phyloP scores from a whole-genome alignment of 129 eudicot genomes.

The Arctium lappa region DNA sequence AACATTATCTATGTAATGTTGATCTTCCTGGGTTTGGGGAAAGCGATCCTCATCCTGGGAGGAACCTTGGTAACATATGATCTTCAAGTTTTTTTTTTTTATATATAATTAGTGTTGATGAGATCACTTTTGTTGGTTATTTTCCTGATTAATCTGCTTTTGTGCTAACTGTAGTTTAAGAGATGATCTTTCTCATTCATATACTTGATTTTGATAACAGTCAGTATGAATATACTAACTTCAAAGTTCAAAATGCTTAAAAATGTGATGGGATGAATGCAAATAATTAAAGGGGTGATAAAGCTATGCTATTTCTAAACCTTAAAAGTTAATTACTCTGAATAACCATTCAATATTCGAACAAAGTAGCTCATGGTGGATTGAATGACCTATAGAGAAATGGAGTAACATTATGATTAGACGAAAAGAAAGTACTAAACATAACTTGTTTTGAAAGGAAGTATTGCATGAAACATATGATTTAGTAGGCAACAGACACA shows the following conservation, averaged over 20 bases:
- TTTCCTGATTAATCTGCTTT: not conserved
- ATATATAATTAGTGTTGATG: not conserved
- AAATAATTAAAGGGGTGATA: not conserved
- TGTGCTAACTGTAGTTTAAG: not conserved
- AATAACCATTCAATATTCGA: not conserved
- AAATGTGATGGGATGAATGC: not conserved
- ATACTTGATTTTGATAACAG: slow-evolving; percentile 7
- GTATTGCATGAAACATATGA: not conserved
- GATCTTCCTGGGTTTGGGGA: slow-evolving; percentile 99
- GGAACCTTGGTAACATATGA: no score
- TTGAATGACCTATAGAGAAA: not conserved
- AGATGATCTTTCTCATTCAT: not conserved
- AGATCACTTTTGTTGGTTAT: slow-evolving; percentile 3
- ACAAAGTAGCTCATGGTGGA: no score
- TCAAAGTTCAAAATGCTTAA: not conserved
- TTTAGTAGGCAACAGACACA: not conserved
- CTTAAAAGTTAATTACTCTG: not conserved
- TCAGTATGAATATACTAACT: not conserved
- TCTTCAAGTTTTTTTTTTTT: not conserved
- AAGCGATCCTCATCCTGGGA: slow-evolving; percentile 86
- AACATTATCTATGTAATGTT: no score
- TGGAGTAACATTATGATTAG: not conserved
- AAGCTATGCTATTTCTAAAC: not conserved
- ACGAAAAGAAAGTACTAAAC: no score
- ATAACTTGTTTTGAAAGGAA: no score